phyloP scores from a whole-genome alignment of 345 rosid species.

The thale cress (Arabidopsis thaliana) region DNA sequence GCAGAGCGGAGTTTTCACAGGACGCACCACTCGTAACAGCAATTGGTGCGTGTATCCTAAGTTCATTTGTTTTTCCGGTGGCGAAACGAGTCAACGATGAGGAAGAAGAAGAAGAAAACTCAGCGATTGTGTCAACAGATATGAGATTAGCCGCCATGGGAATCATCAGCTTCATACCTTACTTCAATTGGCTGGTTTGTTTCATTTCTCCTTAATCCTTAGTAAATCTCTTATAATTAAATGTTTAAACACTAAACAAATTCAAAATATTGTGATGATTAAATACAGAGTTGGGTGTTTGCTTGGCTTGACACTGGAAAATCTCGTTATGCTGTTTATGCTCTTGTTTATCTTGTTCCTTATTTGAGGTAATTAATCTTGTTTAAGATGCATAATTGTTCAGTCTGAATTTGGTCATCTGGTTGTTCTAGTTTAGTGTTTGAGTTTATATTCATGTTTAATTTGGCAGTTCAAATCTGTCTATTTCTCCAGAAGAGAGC shows the following conservation, averaged over 20 bases:
- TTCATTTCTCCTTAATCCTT: background rate
- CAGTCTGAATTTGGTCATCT: background rate
- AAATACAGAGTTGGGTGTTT: conserved; percentile 85
- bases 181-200: conserved; percentile 94
- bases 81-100: conserved; percentile 42
- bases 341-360: conserved; percentile 82
- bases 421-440: background rate
- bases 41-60: conserved; percentile 77
- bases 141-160: conserved; percentile 89
- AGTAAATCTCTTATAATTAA: too few relatives aligned
- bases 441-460: background rate
- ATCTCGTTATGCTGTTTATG: conserved; percentile 74
- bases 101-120: conserved; percentile 55
- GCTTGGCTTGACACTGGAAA: conserved; percentile 97
- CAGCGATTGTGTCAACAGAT: conserved; percentile 66
- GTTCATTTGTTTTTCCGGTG: conserved; percentile 68
- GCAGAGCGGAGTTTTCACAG: conserved; percentile 70
- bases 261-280: background rate
- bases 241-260: background rate
- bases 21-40: conserved; percentile 77
- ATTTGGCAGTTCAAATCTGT: conserved; percentile 69
- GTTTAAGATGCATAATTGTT: background rate
- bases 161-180: conserved; percentile 88
- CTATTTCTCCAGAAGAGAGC: conserved; percentile 84
- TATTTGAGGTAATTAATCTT: conserved; percentile 63